Conservation (phyloP, 2,329 filamentous ascomycete genomes). For the Fusarium xyrophilum region DNA sequence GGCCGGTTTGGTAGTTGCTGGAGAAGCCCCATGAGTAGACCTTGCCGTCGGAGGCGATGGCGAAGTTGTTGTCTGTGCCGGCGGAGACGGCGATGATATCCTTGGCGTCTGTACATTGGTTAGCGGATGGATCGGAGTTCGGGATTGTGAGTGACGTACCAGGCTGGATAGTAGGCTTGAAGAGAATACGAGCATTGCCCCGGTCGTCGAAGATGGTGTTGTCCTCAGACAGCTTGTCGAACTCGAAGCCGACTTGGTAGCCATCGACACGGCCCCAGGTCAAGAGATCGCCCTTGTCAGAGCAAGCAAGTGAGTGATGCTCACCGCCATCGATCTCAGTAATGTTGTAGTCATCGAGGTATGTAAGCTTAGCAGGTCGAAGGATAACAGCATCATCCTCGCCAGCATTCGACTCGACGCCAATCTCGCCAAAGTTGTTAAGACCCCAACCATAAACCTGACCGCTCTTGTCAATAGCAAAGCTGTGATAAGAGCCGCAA, state of each 20-base stretch:
- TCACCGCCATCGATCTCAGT: slow-evolving; percentile 71
- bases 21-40: slow-evolving; percentile 84
- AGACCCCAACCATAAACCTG: slow-evolving; percentile 83
- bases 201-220: slow-evolving; percentile 68
- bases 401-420: slow-evolving; percentile 62
- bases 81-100: slow-evolving; percentile 64
- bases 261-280: slow-evolving; percentile 67
- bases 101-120: slow-evolving; percentile 52
- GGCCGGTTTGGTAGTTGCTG: slow-evolving; percentile 79
- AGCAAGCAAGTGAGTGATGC: slow-evolving; percentile 76
- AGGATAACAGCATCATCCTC: slow-evolving; percentile 70
- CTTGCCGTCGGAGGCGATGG: slow-evolving; percentile 72
- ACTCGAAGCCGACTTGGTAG: slow-evolving; percentile 61
- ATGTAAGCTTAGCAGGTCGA: slow-evolving; percentile 71
- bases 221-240: slow-evolving; percentile 57
- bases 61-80: slow-evolving; percentile 77
- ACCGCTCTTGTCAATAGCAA: slow-evolving; percentile 75
- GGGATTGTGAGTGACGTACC: slow-evolving; percentile 48
- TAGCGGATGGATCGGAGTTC: background rate
- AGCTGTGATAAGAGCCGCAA: slow-evolving; percentile 81
- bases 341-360: slow-evolving; percentile 69
- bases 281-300: slow-evolving; percentile 62
- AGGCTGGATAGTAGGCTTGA: slow-evolving; percentile 49
- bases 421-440: slow-evolving; percentile 87
- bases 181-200: slow-evolving; percentile 70